Conservation (phyloP, 2,329 filamentous ascomycete species). For the Cordyceps sp. region DNA sequence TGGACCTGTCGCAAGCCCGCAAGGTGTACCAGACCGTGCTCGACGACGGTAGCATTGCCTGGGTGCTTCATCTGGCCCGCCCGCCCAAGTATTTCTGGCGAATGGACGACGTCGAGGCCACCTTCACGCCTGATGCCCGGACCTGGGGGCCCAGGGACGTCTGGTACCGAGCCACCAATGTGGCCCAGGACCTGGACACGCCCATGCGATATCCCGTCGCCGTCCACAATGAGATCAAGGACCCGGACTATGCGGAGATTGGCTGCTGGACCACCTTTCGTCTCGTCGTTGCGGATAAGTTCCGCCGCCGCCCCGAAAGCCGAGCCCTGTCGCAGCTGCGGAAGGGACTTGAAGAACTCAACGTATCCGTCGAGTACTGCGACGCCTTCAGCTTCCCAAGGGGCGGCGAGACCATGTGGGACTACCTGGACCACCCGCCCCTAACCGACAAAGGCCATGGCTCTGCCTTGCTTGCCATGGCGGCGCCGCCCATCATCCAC, state of each 20-base stretch:
- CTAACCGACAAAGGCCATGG: constrained; percentile 7
- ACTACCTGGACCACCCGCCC: constrained; percentile 11
- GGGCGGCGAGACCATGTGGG: constrained; percentile 12
- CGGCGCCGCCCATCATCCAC: constrained; percentile 6
- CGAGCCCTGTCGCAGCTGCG: constrained; percentile 17
- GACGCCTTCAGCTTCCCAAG: constrained; percentile 22
- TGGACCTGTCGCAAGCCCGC: constrained; percentile 29
- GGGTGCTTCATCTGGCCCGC: constrained; percentile 30
- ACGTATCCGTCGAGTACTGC: constrained; percentile 35
- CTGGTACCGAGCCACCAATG: constrained; percentile 32
- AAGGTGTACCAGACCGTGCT: constrained; percentile 17
- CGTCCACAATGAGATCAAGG: constrained; percentile 18
- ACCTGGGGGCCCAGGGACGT: constrained; percentile 23
- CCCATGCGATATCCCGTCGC: constrained; percentile 19
- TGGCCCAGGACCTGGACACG: constrained; percentile 18
- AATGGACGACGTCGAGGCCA: constrained; percentile 12
- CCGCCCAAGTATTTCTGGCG: constrained; percentile 32
- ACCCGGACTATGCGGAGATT: constrained; percentile 26
- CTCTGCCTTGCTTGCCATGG: constrained; percentile 11
- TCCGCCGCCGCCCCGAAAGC: constrained; percentile 8
- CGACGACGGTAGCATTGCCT: constrained; percentile 13
- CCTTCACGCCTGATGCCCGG: constrained; percentile 13
- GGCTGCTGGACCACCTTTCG: constrained; percentile 41
- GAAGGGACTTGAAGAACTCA: constrained; percentile 51
- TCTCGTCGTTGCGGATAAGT: constrained; percentile 19